Base-by-base conservation (phyloP, 2,329 filamentous ascomycete genomes). In the Beauveria rudraprayagi region DNA sequence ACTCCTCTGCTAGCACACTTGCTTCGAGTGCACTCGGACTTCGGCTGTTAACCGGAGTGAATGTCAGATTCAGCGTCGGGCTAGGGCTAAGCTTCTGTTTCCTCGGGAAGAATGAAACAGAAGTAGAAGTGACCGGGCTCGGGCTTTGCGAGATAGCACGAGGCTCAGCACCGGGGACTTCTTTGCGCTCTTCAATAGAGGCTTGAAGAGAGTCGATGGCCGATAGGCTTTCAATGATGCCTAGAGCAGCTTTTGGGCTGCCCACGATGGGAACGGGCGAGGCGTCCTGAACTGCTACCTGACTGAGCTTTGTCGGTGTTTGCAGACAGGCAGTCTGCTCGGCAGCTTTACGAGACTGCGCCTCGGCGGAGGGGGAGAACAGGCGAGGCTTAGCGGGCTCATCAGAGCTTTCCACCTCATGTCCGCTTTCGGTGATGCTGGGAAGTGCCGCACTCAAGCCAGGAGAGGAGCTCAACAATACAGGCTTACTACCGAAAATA, bases 401-500 rank as follows among this genome's bases (percentile, higher is more conserved):
- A 34, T 41, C 19, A 17, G 28, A 11, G 17, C 41, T 47, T 28
- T 55, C 61, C 50, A 8, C 11, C 41, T 62, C 50, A 14, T 10
- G n/a, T 14, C 41, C 16, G 37, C 28, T 54, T 44, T 63, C 61
- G 16, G 41, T 34, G 16, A 63, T 63, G 34, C 52, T 61, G 11
- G 57, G 47, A 16, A 58, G 50, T 10, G 40, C 34, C 11, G 48
- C 41, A 11, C 30, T 34, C 16, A 60, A 7, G 10, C 50, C 43
- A n/a, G 61, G 41, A 2, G 61, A 59, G 5, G 51, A 22, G n/a
- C 17, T 28, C 4, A 37, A 17, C 17, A 64, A 66, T 1, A 64
- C 63, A 1, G 57, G 19, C 11, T 69, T 63, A 1, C 64, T 62
- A 5, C 69, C 67, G 44, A 75, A 75, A n/a, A 75, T 75, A 60